Percentiles rank a stretch among this genome's conserved stretches.
These are phyloP conservation scores for Coprinellus aureogranulatus DNA, from an alignment of 768 basidiomycete genomes.

Conservation along the genomic window DNA sequence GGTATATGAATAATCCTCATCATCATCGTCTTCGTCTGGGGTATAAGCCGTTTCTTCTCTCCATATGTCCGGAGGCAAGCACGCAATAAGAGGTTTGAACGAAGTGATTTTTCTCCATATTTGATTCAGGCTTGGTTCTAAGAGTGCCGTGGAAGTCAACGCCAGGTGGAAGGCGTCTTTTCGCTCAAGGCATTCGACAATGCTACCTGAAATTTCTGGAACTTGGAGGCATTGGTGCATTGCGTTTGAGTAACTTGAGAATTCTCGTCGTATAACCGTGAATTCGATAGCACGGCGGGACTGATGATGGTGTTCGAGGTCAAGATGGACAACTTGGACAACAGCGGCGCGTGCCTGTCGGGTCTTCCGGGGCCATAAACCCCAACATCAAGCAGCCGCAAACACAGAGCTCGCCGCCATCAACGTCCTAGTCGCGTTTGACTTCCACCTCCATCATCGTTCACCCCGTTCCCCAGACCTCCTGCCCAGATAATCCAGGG, in stretches of 20 bases:
- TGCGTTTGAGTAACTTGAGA: too few relatives aligned
- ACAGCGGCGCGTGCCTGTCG: too few relatives aligned
- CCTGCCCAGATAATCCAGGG: background rate
- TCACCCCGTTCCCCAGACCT: background rate
- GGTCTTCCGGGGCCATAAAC: too few relatives aligned
- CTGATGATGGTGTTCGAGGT: too few relatives aligned
- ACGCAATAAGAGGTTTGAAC: background rate
- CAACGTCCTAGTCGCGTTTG: background rate
- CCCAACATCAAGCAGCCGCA: too few relatives aligned
- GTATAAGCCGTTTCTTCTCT: too few relatives aligned
- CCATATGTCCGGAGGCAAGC: too few relatives aligned
- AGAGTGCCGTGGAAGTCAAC: background rate
- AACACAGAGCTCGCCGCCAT: background rate
- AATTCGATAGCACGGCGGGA: too few relatives aligned
- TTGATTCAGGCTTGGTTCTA: background rate
- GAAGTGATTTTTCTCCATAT: background rate
- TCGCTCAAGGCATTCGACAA: background rate
- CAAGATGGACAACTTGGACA: too few relatives aligned
- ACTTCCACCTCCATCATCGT: background rate
- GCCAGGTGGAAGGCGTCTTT: background rate
- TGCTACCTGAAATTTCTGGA: background rate
- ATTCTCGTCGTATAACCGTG: too few relatives aligned
- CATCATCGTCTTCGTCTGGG: too few relatives aligned
- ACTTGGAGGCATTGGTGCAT: background rate
- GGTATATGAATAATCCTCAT: background rate